These are phyloP conservation scores for Ananas comosus DNA, from an alignment of 176 grass and related monocot genomes.

Conservation along the genomic window DNA sequence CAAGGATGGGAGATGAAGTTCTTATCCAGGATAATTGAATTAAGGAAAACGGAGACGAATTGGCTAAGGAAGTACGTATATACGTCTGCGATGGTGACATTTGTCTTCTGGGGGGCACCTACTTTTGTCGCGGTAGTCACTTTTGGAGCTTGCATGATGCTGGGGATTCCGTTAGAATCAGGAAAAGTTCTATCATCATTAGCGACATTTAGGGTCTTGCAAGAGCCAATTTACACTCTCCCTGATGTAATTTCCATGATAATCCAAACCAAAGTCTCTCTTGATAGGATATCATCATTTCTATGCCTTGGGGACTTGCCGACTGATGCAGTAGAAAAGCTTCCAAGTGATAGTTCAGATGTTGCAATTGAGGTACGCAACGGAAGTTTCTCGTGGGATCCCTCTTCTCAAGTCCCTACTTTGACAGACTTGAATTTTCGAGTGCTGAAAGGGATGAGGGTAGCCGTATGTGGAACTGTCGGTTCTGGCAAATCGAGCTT, in stretches of 20 bases:
- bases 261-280: constrained; percentile 69
- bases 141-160: constrained; percentile 48
- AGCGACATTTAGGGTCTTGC: constrained; percentile 62
- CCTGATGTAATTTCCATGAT: constrained; percentile 37
- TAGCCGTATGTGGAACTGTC: constrained; percentile 64
- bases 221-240: constrained; percentile 53
- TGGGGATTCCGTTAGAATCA: constrained; percentile 54
- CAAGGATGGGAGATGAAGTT: constrained; percentile 94
- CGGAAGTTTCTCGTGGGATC: constrained; percentile 63
- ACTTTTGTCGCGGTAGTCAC: constrained; percentile 70
- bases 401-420: constrained; percentile 24
- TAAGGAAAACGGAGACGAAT: constrained; percentile 52
- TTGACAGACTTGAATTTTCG: constrained; percentile 46
- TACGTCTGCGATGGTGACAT: constrained; percentile 20
- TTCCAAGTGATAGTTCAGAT: constrained; percentile 34
- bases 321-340: constrained; percentile 31
- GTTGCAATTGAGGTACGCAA: constrained; percentile 32
- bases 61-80: constrained; percentile 71
- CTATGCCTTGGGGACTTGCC: constrained; percentile 47
- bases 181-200: constrained; percentile 63
- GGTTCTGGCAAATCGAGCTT: constrained; percentile 78
- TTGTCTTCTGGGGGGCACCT: constrained; percentile 43
- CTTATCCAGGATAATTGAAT: constrained; percentile 57
- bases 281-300: constrained; percentile 52
- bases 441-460: constrained; percentile 31